A percentile compares a stretch with the other conserved stretches of the same genome.
Conservation (phyloP, 495 filamentous ascomycete species). For the Trypethelium eluteriae region DNA sequence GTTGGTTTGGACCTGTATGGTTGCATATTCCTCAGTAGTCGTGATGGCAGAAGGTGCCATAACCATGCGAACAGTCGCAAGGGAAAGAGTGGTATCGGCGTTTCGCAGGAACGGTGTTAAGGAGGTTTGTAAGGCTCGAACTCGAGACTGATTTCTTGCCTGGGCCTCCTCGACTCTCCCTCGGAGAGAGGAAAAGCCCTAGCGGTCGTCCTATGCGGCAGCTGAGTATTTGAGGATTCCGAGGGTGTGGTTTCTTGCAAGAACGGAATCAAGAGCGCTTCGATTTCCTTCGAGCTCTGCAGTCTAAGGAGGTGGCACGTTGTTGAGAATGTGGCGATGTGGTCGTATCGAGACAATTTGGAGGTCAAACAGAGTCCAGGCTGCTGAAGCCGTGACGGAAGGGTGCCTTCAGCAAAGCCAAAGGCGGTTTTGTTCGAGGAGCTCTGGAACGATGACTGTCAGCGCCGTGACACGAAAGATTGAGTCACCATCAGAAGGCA, state of each 20-base stretch:
- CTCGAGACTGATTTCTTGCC: slow-evolving; percentile 68
- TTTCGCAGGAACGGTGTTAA: slow-evolving; percentile 46
- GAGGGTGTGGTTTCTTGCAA: slow-evolving; percentile 46
- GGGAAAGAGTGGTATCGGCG: slow-evolving; percentile 25
- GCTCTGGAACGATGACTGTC: neutral
- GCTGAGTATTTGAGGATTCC: slow-evolving; percentile 60
- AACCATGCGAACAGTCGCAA: slow-evolving; percentile 41
- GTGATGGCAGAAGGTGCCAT: slow-evolving; percentile 68
- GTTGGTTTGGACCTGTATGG: slow-evolving; percentile 2
- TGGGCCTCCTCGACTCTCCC: slow-evolving; percentile 90
- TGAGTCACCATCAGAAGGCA: neutral
- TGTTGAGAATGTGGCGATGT: slow-evolving; percentile 57
- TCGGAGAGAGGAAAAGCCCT: slow-evolving; percentile 92
- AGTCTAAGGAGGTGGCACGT: slow-evolving; percentile 56
- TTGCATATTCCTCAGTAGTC: slow-evolving; percentile 37
- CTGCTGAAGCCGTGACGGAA: slow-evolving; percentile 63
- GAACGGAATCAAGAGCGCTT: slow-evolving; percentile 40
- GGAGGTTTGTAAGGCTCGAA: slow-evolving; percentile 85
- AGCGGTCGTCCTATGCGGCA: slow-evolving; percentile 97
- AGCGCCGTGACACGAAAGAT: neutral
- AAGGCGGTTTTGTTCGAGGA: slow-evolving; percentile 43
- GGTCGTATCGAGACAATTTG: slow-evolving; percentile 66
- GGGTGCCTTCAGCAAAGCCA: slow-evolving; percentile 62
- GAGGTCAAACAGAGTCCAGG: slow-evolving; percentile 57
- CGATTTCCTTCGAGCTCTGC: slow-evolving; percentile 43